Percentiles rank a stretch among this genome's conserved stretches.
Evolutionary conservation across 768 basidiomycete species (phyloP).

Genomic region (Termitomyces sp.): DNA sequence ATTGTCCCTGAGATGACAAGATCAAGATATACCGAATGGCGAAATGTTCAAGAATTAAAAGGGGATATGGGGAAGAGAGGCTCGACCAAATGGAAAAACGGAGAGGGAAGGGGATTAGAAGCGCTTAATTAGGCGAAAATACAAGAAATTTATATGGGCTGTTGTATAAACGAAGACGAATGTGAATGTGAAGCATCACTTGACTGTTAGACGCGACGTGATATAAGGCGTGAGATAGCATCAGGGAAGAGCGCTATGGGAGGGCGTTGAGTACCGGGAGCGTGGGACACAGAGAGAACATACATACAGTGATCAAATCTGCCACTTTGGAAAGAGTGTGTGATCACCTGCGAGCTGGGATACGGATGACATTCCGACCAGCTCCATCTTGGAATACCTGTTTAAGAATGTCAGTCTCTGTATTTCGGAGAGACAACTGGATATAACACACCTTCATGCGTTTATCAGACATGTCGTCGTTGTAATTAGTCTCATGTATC

Average conservation of each 20-base stretch:
- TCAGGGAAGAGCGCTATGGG: constrained; percentile 2
- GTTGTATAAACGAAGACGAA: constrained; percentile 12
- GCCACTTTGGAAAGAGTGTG: background rate
- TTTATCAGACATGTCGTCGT: constrained; percentile 27
- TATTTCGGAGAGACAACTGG: background rate
- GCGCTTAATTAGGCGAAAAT: constrained; percentile 13
- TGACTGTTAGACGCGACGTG: constrained; percentile 4
- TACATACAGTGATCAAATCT: constrained; percentile 7
- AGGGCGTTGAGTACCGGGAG: background rate
- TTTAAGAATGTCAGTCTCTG: background rate
- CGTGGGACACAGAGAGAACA: background rate
- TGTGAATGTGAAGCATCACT: constrained; percentile 3
- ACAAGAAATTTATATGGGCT: constrained; percentile 4
- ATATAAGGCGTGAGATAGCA: background rate
- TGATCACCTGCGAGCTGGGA: constrained; percentile 14
- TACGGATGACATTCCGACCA: constrained; percentile 15
- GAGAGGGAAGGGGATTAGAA: background rate
- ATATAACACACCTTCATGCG: constrained; percentile 32
- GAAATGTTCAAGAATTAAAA: background rate
- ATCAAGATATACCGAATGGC: background rate
- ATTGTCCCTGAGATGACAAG: background rate
- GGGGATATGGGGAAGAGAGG: background rate
- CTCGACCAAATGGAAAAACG: background rate
- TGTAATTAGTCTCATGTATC: constrained; percentile 12
- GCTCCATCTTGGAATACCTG: constrained; percentile 18